Conservation (phyloP, 108 stramenopile genomes). For the Cyclostephanos invisitatus region DNA sequence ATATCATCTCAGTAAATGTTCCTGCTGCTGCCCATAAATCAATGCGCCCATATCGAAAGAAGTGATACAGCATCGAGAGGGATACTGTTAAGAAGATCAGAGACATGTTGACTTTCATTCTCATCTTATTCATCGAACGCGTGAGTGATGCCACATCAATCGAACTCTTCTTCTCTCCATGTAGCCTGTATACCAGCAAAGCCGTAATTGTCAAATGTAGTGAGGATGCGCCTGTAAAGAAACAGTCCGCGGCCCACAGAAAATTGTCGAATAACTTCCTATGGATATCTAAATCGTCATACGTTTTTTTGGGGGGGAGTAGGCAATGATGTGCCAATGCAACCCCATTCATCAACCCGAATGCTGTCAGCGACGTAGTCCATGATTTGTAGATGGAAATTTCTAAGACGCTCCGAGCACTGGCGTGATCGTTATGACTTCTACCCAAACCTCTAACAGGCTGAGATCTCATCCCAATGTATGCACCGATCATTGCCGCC, state of each 20-base stretch:
- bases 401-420: background rate
- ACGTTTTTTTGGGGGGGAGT: background rate
- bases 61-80: constrained; percentile 3
- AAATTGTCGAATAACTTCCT: background rate
- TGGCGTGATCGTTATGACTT: background rate
- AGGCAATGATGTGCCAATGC: constrained; percentile 22
- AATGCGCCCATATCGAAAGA: background rate
- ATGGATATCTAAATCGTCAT: background rate
- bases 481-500: constrained; percentile 13
- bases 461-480: constrained; percentile 2
- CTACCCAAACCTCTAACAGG: background rate
- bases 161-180: constrained; percentile 7
- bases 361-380: constrained; percentile 12
- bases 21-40: background rate
- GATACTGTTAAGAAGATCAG: background rate
- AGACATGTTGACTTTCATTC: background rate
- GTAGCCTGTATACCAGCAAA: constrained; percentile 5
- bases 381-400: constrained; percentile 8
- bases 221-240: constrained; percentile 19
- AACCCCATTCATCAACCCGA: constrained; percentile 17
- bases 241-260: constrained; percentile 17
- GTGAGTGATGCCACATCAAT: constrained; percentile 2
- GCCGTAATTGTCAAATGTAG: constrained; percentile 6
- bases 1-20: constrained; percentile 11
- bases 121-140: background rate